Evolutionary conservation across 1,284 basidiomycete genomes (phyloP).

Genomic region (Ustilago curta): DNA sequence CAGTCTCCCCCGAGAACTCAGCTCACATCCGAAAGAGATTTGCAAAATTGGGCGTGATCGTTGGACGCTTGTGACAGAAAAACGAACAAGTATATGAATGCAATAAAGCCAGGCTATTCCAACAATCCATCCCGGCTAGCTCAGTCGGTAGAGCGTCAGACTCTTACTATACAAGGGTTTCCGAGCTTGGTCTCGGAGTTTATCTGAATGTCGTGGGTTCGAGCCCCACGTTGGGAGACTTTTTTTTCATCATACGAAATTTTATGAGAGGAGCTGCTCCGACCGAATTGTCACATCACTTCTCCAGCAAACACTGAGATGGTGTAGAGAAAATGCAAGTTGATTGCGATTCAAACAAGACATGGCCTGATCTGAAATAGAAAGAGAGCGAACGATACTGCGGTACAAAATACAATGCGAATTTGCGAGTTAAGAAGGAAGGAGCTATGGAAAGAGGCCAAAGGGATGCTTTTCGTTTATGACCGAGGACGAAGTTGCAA

Average conservation of each 20-base stretch:
- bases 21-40: neutral
- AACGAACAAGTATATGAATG: too few relatives aligned
- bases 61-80: too few relatives aligned
- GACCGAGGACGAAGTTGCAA: constrained; percentile 24
- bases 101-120: neutral
- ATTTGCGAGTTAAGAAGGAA: constrained; percentile 1
- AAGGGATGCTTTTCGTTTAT: constrained; percentile 8
- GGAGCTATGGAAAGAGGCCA: neutral
- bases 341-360: neutral
- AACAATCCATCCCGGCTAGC: constrained; percentile 66
- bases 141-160: constrained; percentile 70
- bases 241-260: too few relatives aligned
- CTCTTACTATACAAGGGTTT: constrained; percentile 62
- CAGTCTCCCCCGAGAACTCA: neutral
- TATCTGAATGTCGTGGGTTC: constrained; percentile 69
- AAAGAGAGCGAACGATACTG: neutral
- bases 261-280: neutral
- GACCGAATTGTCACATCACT: too few relatives aligned
- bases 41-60: constrained; percentile 19
- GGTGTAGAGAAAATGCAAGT: neutral
- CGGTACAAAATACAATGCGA: constrained; percentile 24
- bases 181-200: constrained; percentile 29
- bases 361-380: neutral
- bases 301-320: too few relatives aligned
- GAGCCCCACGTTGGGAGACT: constrained; percentile 69